Evolutionary conservation across 2,329 filamentous ascomycete species (phyloP).

Genomic region (Ophiocordyceps unilateralis): DNA sequence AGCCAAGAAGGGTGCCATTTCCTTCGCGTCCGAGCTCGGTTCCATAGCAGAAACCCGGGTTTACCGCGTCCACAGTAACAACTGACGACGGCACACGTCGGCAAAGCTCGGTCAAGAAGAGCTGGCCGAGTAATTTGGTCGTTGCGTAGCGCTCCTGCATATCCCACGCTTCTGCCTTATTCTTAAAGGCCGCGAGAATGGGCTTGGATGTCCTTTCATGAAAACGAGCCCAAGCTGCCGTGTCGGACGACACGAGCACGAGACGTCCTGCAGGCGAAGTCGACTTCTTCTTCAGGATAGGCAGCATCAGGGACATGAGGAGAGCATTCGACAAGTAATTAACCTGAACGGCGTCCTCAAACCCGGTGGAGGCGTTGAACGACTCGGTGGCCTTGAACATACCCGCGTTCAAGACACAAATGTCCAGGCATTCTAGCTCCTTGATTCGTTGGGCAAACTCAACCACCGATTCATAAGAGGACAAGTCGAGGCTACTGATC

Average conservation of each 20-base stretch:
- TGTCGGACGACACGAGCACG: not conserved
- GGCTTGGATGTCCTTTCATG: not conserved
- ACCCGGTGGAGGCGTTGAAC: not conserved
- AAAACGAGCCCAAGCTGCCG: not conserved
- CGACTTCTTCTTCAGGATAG: not conserved
- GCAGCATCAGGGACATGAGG: not conserved
- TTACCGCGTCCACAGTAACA: not conserved
- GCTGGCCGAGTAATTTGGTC: not conserved
- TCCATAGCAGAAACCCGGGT: not conserved
- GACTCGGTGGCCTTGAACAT: not conserved
- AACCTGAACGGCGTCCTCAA: not conserved
- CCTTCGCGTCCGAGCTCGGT: not conserved
- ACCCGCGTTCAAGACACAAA: not conserved
- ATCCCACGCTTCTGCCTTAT: not conserved
- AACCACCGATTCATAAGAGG: not conserved
- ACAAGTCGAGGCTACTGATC: not conserved
- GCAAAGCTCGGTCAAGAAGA: not conserved
- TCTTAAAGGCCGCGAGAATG: not conserved
- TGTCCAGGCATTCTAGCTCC: not conserved
- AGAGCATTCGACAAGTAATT: not conserved
- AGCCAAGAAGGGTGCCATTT: not conserved
- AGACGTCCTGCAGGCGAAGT: not conserved
- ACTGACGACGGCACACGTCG: not conserved
- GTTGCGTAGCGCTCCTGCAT: not conserved
- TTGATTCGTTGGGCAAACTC: not conserved